phyloP scores from a whole-genome alignment of 257 asterid species.

The Voacanga thouarsii region DNA sequence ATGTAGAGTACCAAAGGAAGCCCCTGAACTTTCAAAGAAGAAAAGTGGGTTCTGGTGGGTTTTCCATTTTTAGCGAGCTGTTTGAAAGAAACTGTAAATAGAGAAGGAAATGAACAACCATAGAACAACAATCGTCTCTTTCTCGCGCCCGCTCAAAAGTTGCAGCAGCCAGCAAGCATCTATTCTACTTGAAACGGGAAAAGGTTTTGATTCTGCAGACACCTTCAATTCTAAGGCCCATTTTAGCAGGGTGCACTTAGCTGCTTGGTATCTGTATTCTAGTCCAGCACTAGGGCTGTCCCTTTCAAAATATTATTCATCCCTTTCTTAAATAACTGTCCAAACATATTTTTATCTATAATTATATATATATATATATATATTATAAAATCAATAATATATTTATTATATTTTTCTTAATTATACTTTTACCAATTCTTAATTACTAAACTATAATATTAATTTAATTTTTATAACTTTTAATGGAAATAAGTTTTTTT shows the following conservation, averaged over 20 bases:
- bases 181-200: neutral
- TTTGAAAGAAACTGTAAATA: neutral
- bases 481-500: too few species aligned
- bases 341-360: too few species aligned
- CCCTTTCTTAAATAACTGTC: too few species aligned
- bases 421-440: too few species aligned
- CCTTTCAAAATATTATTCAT: neutral
- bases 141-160: neutral
- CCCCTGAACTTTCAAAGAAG: conserved; percentile 2
- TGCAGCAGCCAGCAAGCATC: neutral
- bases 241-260: neutral
- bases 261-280: neutral
- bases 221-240: neutral
- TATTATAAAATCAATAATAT: too few species aligned
- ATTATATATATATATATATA: too few species aligned
- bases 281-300: neutral
- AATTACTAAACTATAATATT: too few species aligned
- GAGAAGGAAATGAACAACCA: neutral
- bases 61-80: neutral
- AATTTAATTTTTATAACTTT: too few species aligned
- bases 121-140: neutral
- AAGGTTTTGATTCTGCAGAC: neutral
- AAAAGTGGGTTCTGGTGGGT: neutral
- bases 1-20: neutral
- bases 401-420: too few species aligned